Conservation (phyloP, 164 flowering plant species). For the Vitis rotundifolia region DNA sequence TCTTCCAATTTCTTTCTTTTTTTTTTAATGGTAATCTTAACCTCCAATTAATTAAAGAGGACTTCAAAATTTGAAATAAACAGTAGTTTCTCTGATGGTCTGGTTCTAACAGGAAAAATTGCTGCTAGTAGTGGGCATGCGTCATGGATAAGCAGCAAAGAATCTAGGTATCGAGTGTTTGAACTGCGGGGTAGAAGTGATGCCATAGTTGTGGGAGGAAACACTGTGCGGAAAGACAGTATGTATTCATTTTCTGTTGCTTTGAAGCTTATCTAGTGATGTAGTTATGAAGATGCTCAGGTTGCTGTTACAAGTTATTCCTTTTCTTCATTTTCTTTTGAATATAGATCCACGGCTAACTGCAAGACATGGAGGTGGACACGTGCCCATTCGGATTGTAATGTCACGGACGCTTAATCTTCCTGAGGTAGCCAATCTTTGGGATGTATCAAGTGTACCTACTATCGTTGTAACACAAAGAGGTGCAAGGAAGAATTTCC, state of each 20-base stretch:
- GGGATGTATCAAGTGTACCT: conserved; percentile 78
- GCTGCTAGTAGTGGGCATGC: conserved; percentile 96
- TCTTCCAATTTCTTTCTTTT: no score
- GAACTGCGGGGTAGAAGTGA: conserved; percentile 92
- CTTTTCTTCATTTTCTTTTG: conserved; percentile 10
- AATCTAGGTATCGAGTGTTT: conserved; percentile 75
- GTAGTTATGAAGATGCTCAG: background rate
- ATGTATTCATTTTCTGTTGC: conserved; percentile 22
- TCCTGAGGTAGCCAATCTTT: conserved; percentile 89
- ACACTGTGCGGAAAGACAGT: conserved; percentile 93
- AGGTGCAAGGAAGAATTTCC: conserved; percentile 86
- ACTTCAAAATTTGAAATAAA: background rate
- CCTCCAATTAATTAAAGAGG: no score
- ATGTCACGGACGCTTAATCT: conserved; percentile 88
- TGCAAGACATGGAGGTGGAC: conserved; percentile 94
- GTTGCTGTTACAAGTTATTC: background rate
- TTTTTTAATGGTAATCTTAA: no score
- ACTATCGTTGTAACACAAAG: conserved; percentile 97
- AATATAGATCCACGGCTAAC: conserved; percentile 84
- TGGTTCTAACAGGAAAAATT: conserved; percentile 69
- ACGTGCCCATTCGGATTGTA: conserved; percentile 76
- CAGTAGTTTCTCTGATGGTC: background rate
- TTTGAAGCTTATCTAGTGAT: conserved; percentile 2
- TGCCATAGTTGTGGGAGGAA: conserved; percentile 95
- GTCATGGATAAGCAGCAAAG: conserved; percentile 90